Base-by-base conservation (phyloP, 345 rosid species). In the Camelina hispida region DNA sequence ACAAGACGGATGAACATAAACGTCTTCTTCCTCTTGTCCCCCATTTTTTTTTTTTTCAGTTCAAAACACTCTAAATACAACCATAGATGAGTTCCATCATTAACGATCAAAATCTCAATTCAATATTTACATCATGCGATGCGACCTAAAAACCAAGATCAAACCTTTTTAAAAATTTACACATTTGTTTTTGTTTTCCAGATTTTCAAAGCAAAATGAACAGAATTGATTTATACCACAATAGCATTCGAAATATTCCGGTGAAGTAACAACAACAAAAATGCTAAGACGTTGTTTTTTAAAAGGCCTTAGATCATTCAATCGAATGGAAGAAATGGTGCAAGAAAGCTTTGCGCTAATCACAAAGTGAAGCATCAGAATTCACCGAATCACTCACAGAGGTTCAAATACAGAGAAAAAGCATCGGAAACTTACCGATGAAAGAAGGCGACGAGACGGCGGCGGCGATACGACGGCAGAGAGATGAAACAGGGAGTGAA, bases 1-100 rank as follows among this genome's bases (percentile, higher is more conserved):
- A 94, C 95, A 11, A 94, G 91, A 76, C 95, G 86, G 51, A 91
- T 85, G 78, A 94, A 91, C 88, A 91, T 91, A 58, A 91, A 91
- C 42, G 95, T 85, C 86, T 87, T 90, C 86, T 88, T 90, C 85
- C 85, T 90, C 83, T 88, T 93, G 83, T 87, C 96, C 53, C 97
- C 96, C 98, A 94, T 20, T 20, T 20, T 88, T 58, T 23, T 50
- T 20, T 68, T 69, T 4, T 28, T 58, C 12, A 30, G 53, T 55
- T 44, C 11, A 71, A 44, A 38, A 40, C 73, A 28, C 48, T 11
- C 17, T 20, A n/a, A n/a, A n/a, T 25, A 38, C 16, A 44, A 50
- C 16, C 16, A 59, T 3, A 71, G 1, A 46, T 12, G 14, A 58
- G 12, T 13, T 18, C 22, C n/a, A 8, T 18, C 22, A 70, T 14